Base-by-base conservation (phyloP, 31 red algal genomes). In the Odonthalia washingtoniensis region DNA sequence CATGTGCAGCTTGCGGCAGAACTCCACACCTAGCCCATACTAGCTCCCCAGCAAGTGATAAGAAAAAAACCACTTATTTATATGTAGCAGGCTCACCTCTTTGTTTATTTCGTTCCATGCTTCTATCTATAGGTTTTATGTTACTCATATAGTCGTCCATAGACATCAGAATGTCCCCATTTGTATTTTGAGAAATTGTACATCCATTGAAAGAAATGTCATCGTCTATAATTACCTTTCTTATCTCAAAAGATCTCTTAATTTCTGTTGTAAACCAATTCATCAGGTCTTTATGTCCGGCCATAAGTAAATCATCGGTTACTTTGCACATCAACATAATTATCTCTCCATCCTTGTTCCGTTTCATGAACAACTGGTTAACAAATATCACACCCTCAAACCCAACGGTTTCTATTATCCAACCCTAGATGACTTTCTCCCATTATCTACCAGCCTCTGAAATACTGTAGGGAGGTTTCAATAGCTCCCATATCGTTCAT, bases 271-370 rank as follows among this genome's bases (percentile, higher is more conserved):
- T 12, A 21, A 70, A 70, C 28, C 28, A 9, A 33, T 70, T 30
- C 9, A 70, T 70, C 5, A 18, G 14, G 28, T 30, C 66, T 9
- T 6, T 30, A 21, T 30, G 9, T 70, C 66, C 66, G 66, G 66
- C n/a, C n/a, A 70, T 12, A 28, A 70, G 33, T 30, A 70, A 36
- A 36, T 70, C 66, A 36, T 70, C 66, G 12, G 66, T 70, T 6
- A 70, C 14, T 26, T 70, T 70, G 6, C 14, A 6, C 9, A 70
- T 70, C 9, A 70, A 18, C 66, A 70, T 28, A 9, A 18, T 12
- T 70, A 28, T 12, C 33, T 70, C 27, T 12, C 66, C 66, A 26
- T 70, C 6, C 66, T 70, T 36, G n/a, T 9, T 70, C 16, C 27
- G 27, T 26, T 6, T 28, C 28, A 70, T 70, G 28, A 33, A 70